phyloP scores from a whole-genome alignment of 768 basidiomycete genomes.

The Naematelia aurantialba region DNA sequence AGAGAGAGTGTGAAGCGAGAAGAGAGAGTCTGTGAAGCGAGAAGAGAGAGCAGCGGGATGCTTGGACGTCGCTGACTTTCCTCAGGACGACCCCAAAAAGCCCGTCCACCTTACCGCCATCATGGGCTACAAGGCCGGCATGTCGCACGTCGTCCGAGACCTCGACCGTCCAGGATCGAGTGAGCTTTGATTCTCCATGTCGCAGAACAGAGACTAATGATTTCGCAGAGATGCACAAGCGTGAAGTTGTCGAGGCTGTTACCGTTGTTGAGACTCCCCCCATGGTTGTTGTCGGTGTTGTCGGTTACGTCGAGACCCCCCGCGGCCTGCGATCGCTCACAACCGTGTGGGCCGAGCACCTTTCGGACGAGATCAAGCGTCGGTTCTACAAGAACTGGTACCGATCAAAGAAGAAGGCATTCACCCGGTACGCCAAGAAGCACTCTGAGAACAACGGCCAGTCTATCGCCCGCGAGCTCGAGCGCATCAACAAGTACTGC shows the following conservation, averaged over 20 bases:
- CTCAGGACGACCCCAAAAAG: slow-evolving; percentile 99
- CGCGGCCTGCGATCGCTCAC: slow-evolving; percentile 98
- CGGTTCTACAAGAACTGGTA: slow-evolving; percentile 99
- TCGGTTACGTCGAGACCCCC: slow-evolving; percentile 99
- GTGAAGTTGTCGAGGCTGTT: slow-evolving; percentile 97
- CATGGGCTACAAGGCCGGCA: slow-evolving; percentile 99
- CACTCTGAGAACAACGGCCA: slow-evolving; percentile 92
- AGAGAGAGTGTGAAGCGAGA: no score
- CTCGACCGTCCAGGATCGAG: slow-evolving; percentile 99
- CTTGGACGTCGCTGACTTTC: no score
- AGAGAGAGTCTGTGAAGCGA: no score
- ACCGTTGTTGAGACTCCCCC: slow-evolving; percentile 95
- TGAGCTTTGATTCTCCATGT: slow-evolving; percentile 55
- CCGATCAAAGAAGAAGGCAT: slow-evolving; percentile 99
- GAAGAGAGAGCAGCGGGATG: no score
- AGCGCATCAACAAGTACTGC: slow-evolving; percentile 99
- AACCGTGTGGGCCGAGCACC: slow-evolving; percentile 93
- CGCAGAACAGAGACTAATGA: not conserved
- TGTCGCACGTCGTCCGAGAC: slow-evolving; percentile 99
- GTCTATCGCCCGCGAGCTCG: slow-evolving; percentile 88
- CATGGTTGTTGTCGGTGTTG: slow-evolving; percentile 92
- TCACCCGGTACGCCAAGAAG: slow-evolving; percentile 99
- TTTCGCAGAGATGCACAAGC: slow-evolving; percentile 94
- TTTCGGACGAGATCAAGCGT: slow-evolving; percentile 96
- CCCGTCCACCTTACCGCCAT: slow-evolving; percentile 96